Conservation (phyloP, 306 rosid genomes). For the Quercus wislizeni region DNA sequence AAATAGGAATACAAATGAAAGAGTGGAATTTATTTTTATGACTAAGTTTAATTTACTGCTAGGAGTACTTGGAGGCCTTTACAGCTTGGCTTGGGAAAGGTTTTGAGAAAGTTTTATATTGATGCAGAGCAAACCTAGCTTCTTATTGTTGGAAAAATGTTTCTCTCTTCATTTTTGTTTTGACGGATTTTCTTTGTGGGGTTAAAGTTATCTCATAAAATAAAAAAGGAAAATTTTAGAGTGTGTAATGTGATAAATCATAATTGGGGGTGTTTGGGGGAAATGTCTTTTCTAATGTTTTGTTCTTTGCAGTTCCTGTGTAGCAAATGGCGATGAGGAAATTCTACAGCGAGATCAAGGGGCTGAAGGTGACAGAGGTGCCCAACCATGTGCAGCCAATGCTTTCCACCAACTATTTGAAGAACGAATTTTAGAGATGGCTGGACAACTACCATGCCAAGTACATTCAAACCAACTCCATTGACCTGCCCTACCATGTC, state of each 20-base stretch:
- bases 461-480: conserved; percentile 70
- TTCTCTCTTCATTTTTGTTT: not conserved
- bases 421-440: conserved; percentile 43
- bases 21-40: not conserved
- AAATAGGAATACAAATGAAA: not conserved
- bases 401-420: conserved; percentile 44
- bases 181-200: not conserved
- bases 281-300: not conserved
- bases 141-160: not conserved
- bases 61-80: not conserved
- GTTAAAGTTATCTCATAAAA: not conserved
- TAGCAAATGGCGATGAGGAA: conserved; percentile 61
- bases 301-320: not conserved
- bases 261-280: not conserved
- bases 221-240: not conserved
- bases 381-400: conserved; percentile 63
- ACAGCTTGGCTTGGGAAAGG: not conserved
- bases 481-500: conserved; percentile 55
- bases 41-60: not conserved
- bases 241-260: not conserved
- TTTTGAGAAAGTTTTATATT: not conserved
- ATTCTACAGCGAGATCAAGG: conserved; percentile 67
- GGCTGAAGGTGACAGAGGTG: conserved; percentile 58
- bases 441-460: conserved; percentile 69
- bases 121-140: not conserved